Percentiles rank a stretch among this genome's conserved stretches.
These are phyloP conservation scores for Phytophthora constricta DNA, from an alignment of 352 stramenopile genomes.

Conservation along the genomic window DNA sequence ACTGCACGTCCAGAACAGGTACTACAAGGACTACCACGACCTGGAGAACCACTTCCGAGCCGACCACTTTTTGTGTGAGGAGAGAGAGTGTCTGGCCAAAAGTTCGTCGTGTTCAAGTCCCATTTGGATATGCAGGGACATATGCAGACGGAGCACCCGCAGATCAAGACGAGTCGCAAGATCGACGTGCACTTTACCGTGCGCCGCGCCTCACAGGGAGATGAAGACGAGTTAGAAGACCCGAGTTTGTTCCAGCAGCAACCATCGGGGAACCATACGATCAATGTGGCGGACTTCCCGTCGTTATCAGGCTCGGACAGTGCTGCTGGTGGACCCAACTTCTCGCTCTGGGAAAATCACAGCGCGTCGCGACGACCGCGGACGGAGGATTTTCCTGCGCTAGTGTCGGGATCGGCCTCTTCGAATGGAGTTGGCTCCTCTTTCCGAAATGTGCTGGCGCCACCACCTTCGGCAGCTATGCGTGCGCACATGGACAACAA, in stretches of 20 bases:
- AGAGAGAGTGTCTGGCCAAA: conserved; percentile 81
- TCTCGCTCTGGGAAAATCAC: conserved; percentile 77
- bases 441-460: conserved; percentile 78
- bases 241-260: conserved; percentile 53
- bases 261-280: conserved; percentile 42
- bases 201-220: conserved; percentile 57
- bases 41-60: conserved; percentile 91
- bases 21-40: conserved; percentile 93
- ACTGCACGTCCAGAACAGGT: conserved; percentile 83
- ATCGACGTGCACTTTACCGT: conserved; percentile 90
- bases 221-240: conserved; percentile 57
- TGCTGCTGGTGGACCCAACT: conserved; percentile 33
- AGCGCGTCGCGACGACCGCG: conserved; percentile 48
- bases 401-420: conserved; percentile 35
- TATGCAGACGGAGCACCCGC: conserved; percentile 80
- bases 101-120: conserved; percentile 91
- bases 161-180: conserved; percentile 86
- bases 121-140: conserved; percentile 89
- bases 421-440: conserved; percentile 29
- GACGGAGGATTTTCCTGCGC: conserved; percentile 73
- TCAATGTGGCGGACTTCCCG: conserved; percentile 89
- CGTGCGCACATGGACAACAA: conserved; percentile 76
- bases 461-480: conserved; percentile 73
- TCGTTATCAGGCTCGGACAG: conserved; percentile 60
- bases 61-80: conserved; percentile 91